phyloP scores from a whole-genome alignment of 2,329 filamentous ascomycete species.

The Pestalotiopsis fici region DNA sequence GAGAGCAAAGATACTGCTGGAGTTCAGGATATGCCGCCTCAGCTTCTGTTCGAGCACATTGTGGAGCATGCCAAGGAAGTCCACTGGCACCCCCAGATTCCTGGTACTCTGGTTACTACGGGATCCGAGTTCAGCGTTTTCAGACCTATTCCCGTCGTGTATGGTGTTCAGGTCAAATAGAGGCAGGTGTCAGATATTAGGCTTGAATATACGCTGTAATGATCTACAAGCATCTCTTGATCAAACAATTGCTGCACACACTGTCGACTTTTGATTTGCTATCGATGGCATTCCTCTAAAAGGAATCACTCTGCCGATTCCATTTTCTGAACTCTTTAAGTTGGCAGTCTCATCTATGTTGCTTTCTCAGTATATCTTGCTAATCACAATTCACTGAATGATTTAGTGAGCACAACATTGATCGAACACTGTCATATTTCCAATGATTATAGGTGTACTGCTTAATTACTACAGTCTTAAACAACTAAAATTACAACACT shows the following conservation, averaged over 20 bases:
- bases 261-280: no score
- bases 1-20: slow-evolving; percentile 89
- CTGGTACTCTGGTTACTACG: slow-evolving; percentile 84
- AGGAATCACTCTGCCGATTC: no score
- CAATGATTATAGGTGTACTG: no score
- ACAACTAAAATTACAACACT: no score
- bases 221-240: neutral
- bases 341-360: no score
- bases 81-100: slow-evolving; percentile 97
- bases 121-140: slow-evolving; percentile 87
- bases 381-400: no score
- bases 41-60: slow-evolving; percentile 95
- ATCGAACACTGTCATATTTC: no score
- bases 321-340: no score
- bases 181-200: neutral
- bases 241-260: neutral
- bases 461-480: no score
- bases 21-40: slow-evolving; percentile 87
- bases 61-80: slow-evolving; percentile 93
- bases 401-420: no score
- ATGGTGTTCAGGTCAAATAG: slow-evolving; percentile 31
- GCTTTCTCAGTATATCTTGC: no score
- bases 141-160: slow-evolving; percentile 78
- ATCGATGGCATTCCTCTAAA: no score
- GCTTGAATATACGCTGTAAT: neutral